These are phyloP conservation scores for Alternaria hordeiaustralica DNA, from an alignment of 2,329 filamentous ascomycete species.

Conservation along the genomic window DNA sequence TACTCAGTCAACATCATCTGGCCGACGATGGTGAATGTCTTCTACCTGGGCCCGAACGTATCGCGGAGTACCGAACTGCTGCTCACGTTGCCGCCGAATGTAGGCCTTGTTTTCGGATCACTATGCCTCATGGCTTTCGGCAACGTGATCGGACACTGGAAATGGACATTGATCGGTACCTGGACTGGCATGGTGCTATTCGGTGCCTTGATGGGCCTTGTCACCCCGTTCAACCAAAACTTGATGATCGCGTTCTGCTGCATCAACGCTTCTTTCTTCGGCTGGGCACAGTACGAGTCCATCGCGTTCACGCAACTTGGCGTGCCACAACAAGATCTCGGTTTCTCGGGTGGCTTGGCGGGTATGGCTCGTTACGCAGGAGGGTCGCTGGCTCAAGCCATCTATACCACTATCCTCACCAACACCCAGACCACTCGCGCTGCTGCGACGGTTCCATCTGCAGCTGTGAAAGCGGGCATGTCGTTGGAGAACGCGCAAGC, in stretches of 20 bases:
- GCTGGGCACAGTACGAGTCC: slow-evolving; percentile 41
- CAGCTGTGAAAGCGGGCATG: slow-evolving; percentile 30
- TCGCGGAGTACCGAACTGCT: slow-evolving; percentile 40
- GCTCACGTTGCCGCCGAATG: slow-evolving; percentile 56
- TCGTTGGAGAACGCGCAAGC: slow-evolving; percentile 26
- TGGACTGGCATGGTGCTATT: slow-evolving; percentile 58
- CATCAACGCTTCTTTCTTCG: slow-evolving; percentile 45
- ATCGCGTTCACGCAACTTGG: slow-evolving; percentile 43
- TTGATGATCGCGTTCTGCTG: slow-evolving; percentile 58
- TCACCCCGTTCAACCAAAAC: slow-evolving; percentile 54
- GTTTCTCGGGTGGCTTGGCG: slow-evolving; percentile 50
- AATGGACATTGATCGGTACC: slow-evolving; percentile 55
- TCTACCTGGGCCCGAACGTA: slow-evolving; percentile 49
- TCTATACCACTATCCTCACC: slow-evolving; percentile 53
- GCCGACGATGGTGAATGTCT: slow-evolving; percentile 56
- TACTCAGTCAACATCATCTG: slow-evolving; percentile 57
- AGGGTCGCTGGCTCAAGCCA: slow-evolving; percentile 31
- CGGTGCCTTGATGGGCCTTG: slow-evolving; percentile 54
- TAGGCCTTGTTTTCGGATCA: slow-evolving; percentile 55
- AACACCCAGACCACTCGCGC: slow-evolving; percentile 37
- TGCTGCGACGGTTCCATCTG: slow-evolving; percentile 24
- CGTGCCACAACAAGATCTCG: slow-evolving; percentile 56
- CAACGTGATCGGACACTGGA: slow-evolving; percentile 53
- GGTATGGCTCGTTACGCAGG: slow-evolving; percentile 36
- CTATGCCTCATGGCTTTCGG: slow-evolving; percentile 53